Evolutionary conservation across 345 rosid genomes (phyloP), one percentile per base, ranked within the genome.

Genomic region (Pistacia vera): DNA sequence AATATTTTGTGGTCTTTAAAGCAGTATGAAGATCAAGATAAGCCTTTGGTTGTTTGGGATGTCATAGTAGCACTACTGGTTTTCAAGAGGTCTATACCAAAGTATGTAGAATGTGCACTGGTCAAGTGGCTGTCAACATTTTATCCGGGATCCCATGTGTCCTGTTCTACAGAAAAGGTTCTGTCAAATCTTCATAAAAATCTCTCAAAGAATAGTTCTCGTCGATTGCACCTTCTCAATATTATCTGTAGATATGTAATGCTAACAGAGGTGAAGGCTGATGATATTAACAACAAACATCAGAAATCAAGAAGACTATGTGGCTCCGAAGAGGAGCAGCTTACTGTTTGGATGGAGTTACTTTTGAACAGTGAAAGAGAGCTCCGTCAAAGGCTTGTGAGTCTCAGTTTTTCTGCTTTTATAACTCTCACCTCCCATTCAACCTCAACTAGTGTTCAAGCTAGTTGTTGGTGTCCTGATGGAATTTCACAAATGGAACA

Each of bases 41-140:
- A 85, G 81, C 89, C 97, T 75, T 78, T 92, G 52, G 93, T 91
- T 79, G 79, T 89, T 63, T 96, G 99, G 99, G 98, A 96, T 75
- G 71, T 90, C 61, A 75, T 86, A 76, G 87, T 92, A 59, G 91
- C 98, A 69, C 79, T 96, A 83, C 72, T 83, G 81, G 91, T 91
- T 46, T 90, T 96, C 87, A 89, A 88, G 85, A 82, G 71, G 33
- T 81, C 87, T 73, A 79, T 87, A 68, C 93, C 97, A 12, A 81
- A 87, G 66, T 88, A 78, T 82, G 86, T 89, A 20, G 88, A 90
- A 55, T 82, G 79, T 75, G 68, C 89, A 59, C 79, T 92, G 68
- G 75, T 83, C 46, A 89, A 86, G 82, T 96, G 97, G 97, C 92
- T 93, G 54, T 86, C 91, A 8, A 49, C 74, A 57, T 83, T 88